Conservation (phyloP, 257 asterid genomes). For the Rauvolfia tetraphylla region DNA sequence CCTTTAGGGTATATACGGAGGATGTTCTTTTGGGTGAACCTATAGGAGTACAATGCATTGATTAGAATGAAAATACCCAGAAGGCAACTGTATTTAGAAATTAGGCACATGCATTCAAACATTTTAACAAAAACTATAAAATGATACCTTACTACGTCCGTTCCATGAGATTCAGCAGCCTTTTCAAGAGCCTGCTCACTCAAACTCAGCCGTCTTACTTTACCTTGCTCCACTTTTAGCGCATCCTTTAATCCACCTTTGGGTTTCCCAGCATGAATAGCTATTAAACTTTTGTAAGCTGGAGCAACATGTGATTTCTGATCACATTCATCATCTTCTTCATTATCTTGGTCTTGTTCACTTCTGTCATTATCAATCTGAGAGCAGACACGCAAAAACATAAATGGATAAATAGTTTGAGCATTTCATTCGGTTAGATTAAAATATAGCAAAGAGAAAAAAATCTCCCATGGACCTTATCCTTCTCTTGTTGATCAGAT, state of each 20-base stretch:
- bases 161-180: slow-evolving; percentile 57
- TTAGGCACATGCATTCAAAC: neutral
- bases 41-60: slow-evolving; percentile 18
- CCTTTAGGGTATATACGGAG: slow-evolving; percentile 86
- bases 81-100: neutral
- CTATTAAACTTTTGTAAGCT: slow-evolving; percentile 66
- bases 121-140: neutral
- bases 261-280: slow-evolving; percentile 87
- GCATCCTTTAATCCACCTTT: slow-evolving; percentile 73
- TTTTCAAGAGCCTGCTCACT: slow-evolving; percentile 89
- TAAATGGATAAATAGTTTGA: slow-evolving; percentile 1
- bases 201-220: slow-evolving; percentile 91
- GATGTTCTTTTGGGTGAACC: slow-evolving; percentile 80
- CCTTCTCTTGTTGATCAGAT: slow-evolving; percentile 45
- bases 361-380: slow-evolving; percentile 34
- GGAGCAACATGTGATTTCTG: slow-evolving; percentile 35
- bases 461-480: slow-evolving; percentile 34
- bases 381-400: slow-evolving; percentile 1
- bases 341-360: slow-evolving; percentile 26
- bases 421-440: neutral
- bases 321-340: slow-evolving; percentile 51
- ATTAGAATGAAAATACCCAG: slow-evolving; percentile 13
- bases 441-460: neutral
- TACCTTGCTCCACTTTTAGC: slow-evolving; percentile 58
- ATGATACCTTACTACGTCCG: slow-evolving; percentile 67